A percentile compares a stretch with the other conserved stretches of the same genome.
phyloP scores from a whole-genome alignment of 2,329 filamentous ascomycete genomes.

The Fusarium coffeatum region DNA sequence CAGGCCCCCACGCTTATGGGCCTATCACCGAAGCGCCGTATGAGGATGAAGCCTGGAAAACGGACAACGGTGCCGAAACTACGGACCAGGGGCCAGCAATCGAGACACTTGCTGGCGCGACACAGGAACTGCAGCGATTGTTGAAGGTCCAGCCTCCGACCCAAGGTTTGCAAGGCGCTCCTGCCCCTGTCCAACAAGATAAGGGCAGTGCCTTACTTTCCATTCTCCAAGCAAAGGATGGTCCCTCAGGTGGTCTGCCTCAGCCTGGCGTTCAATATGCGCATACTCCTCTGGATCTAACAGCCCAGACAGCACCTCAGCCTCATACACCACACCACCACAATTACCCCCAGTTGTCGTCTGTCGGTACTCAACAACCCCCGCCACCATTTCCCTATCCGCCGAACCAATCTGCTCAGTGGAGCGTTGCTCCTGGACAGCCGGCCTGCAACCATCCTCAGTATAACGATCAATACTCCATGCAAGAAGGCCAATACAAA shows the following conservation, averaged over 20 bases:
- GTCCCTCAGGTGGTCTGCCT: conserved; percentile 23
- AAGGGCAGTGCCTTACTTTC: conserved; percentile 66
- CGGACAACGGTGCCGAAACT: conserved; percentile 48
- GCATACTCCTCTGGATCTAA: conserved; percentile 67
- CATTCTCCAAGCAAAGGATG: conserved; percentile 58
- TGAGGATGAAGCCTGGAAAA: conserved; percentile 69
- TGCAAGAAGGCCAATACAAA: conserved; percentile 40
- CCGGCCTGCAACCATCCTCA: conserved; percentile 29
- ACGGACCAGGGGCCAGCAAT: conserved; percentile 53
- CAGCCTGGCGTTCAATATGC: conserved; percentile 49
- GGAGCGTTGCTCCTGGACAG: conserved; percentile 30
- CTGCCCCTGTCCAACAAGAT: conserved; percentile 50
- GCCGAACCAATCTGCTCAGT: conserved; percentile 34
- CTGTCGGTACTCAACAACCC: conserved; percentile 46
- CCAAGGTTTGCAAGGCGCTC: conserved; percentile 58
- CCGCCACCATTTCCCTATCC: conserved; percentile 49
- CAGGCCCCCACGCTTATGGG: conserved; percentile 56
- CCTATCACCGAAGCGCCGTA: conserved; percentile 66
- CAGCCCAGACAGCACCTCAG: conserved; percentile 60
- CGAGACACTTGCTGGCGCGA: conserved; percentile 63
- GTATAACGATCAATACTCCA: conserved; percentile 32
- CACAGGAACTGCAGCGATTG: conserved; percentile 64
- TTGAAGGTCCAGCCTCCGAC: conserved; percentile 67
- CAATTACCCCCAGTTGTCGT: conserved; percentile 57
- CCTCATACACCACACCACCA: conserved; percentile 69